A percentile compares a stretch with the other conserved stretches of the same genome.
phyloP scores from a whole-genome alignment of 1,284 basidiomycete genomes.

The Boletus smithii region DNA sequence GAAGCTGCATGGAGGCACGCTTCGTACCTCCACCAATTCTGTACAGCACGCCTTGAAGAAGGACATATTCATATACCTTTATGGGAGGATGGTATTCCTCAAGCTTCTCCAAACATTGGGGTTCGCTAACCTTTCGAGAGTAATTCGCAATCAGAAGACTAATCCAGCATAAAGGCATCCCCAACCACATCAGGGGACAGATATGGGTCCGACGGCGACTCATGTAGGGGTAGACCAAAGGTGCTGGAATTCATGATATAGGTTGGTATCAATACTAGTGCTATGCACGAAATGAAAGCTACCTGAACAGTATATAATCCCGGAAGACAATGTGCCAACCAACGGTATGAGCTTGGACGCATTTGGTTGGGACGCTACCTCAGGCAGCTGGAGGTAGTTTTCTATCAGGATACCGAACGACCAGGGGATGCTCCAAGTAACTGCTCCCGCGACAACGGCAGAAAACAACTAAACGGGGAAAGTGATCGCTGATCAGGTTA shows the following conservation, averaged over 20 bases:
- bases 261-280: too few relatives aligned
- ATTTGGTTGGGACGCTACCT: not conserved
- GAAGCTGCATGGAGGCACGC: too few relatives aligned
- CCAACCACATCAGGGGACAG: not conserved
- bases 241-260: not conserved
- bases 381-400: not conserved
- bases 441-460: not conserved
- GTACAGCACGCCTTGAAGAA: slow-evolving; percentile 1
- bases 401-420: not conserved
- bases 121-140: slow-evolving; percentile 1
- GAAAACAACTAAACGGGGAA: too few relatives aligned
- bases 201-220: not conserved
- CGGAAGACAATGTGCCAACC: not conserved
- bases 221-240: not conserved
- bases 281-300: not conserved
- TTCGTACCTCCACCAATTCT: slow-evolving; percentile 1
- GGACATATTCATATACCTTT: not conserved
- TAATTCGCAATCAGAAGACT: not conserved
- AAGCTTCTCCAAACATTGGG: not conserved
- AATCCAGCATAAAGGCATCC: not conserved
- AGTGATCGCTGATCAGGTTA: too few relatives aligned
- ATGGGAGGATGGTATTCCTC: not conserved
- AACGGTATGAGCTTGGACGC: not conserved
- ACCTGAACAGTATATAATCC: slow-evolving; percentile 1
- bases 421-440: not conserved